Conservation (phyloP, 352 stramenopile genomes). For the Globisporangium nodosum region DNA sequence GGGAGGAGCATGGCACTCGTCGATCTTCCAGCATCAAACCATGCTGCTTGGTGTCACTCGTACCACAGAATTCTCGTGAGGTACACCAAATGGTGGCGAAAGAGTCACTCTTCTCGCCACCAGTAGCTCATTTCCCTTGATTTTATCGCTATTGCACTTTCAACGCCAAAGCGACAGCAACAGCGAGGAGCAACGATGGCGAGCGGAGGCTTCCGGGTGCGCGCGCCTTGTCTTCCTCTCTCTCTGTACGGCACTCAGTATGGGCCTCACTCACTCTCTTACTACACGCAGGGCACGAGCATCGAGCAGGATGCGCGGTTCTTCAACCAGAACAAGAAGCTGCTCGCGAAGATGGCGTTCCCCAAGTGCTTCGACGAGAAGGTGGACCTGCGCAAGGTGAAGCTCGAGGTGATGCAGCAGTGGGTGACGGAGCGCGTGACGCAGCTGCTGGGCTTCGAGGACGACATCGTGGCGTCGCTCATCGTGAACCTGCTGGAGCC, state of each 20-base stretch:
- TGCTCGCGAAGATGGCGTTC: conserved; percentile 83
- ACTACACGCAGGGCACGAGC: conserved; percentile 37
- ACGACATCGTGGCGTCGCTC: conserved; percentile 89
- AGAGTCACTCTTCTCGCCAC: not conserved
- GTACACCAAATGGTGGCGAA: not conserved
- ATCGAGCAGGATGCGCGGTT: conserved; percentile 82
- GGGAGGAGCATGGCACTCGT: not conserved
- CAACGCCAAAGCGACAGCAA: not conserved
- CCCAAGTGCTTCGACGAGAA: conserved; percentile 68
- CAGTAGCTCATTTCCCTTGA: conserved; percentile 1
- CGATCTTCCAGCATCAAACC: too few species aligned
- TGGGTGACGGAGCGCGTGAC: conserved; percentile 88
- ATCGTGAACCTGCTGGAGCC: conserved; percentile 83
- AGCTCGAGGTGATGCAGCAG: conserved; percentile 86
- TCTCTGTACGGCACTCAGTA: not conserved
- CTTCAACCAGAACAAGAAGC: conserved; percentile 87
- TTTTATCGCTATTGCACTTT: not conserved
- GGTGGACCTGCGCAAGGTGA: conserved; percentile 86
- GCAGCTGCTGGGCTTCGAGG: conserved; percentile 85
- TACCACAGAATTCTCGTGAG: not conserved
- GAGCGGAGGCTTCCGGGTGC: conserved; percentile 29
- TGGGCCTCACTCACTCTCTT: not conserved
- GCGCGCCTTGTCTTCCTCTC: not conserved
- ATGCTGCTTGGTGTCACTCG: not conserved
- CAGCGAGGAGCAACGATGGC: conserved; percentile 13